phyloP scores from a whole-genome alignment of 2,329 filamentous ascomycete genomes.

The Penicillium sp. region DNA sequence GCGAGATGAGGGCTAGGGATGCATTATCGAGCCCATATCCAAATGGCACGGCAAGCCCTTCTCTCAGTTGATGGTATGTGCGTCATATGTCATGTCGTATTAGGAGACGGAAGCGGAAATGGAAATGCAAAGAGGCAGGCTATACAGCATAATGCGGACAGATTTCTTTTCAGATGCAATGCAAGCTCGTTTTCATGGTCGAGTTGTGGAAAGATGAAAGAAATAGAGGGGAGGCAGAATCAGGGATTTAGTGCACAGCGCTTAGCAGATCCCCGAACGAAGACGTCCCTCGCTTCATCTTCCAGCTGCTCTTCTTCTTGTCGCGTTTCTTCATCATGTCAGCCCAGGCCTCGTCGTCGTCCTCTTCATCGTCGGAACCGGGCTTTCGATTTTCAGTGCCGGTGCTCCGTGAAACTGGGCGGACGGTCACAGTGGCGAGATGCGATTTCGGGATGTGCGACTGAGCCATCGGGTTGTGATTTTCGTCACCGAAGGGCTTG shows the following conservation, averaged over 20 bases:
- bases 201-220: not conserved
- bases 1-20: not conserved
- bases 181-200: slow-evolving; percentile 7
- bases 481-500: slow-evolving; percentile 40
- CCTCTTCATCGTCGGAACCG: slow-evolving; percentile 40
- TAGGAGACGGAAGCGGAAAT: not conserved
- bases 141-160: slow-evolving; percentile 16
- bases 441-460: slow-evolving; percentile 29
- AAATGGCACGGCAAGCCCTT: not conserved
- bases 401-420: slow-evolving; percentile 26
- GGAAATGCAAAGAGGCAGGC: not conserved
- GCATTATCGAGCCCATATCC: not conserved
- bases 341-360: slow-evolving; percentile 51
- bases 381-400: slow-evolving; percentile 15
- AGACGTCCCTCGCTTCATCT: slow-evolving; percentile 40
- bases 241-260: slow-evolving; percentile 31
- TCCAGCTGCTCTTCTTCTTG: slow-evolving; percentile 49
- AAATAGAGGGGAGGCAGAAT: slow-evolving; percentile 1
- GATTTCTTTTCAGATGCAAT: slow-evolving; percentile 2
- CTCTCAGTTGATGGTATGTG: slow-evolving; percentile 18
- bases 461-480: slow-evolving; percentile 25
- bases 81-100: slow-evolving; percentile 17
- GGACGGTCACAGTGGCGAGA: slow-evolving; percentile 28
- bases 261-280: slow-evolving; percentile 39
- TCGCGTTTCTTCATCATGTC: slow-evolving; percentile 51